Base-by-base conservation (phyloP, 2,329 filamentous ascomycete species). In the Colletotrichum sp. region DNA sequence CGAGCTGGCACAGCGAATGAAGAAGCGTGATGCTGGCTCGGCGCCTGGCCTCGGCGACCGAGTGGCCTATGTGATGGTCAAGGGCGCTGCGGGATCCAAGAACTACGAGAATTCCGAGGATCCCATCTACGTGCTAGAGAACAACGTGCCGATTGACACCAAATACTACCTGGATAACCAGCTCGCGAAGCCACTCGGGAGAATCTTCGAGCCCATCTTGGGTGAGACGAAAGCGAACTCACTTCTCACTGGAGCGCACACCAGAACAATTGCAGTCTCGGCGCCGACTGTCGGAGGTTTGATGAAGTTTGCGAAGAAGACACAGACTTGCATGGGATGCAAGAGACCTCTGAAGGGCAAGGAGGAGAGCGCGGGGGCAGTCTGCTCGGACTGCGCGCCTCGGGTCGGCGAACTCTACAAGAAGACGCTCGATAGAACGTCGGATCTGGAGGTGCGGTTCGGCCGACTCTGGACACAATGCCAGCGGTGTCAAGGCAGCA, bases 141-240 rank as follows among this genome's bases (percentile, higher is more conserved):
- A 99, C 89, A 99, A 98, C 79, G 90, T 99, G 71, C 97, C 97
- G 13, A 98, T 99, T 81, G 97, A 99, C 84, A 98, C 97, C 5
- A 97, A 95, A 83, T 99, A 98, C 86, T 99, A 99, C 83, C 92
- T 99, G 24, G 97, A 99, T 83, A 99, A 99, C 82, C 97, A 99
- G 84, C 92, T 99, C 21, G 94, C 97, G 11, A 99, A 99, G 84
- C 97, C 97, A 0, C 89, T 99, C 4, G 92, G 93, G 6, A 93
- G 97, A 81, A 99, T 99, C 81, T 99, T 99, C 87, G 97, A 99
- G 83, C 97, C 97, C 58, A 98, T 99, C 75, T 87, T 99, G 3
- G 97, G 97, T 29, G 96, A 98, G 84, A 96, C 95, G 79, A 97
- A 97, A 82, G 95, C 96, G 6, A 92, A 92, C 63, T 94, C 94